Conservation (phyloP, 2,329 filamentous ascomycete genomes). For the Aspergillus sp. region DNA sequence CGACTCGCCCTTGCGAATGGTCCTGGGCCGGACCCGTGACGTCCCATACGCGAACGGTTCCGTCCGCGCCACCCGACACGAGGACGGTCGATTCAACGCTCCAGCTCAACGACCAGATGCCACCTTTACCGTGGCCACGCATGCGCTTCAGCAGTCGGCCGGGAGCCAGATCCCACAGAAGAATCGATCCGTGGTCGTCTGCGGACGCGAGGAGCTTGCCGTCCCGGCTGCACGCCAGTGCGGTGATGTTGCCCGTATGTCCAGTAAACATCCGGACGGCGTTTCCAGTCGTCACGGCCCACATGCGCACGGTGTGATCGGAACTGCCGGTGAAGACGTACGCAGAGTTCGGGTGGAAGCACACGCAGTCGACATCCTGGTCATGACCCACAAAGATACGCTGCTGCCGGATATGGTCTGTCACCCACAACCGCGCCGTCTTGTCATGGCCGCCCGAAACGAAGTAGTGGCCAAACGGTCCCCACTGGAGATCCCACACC, state of each 20-base stretch:
- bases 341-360: constrained; percentile 90
- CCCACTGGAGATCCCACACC: constrained; percentile 84
- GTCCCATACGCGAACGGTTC: constrained; percentile 93
- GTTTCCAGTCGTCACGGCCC: constrained; percentile 83
- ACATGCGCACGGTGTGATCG: constrained; percentile 96
- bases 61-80: constrained; percentile 85
- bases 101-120: constrained; percentile 91
- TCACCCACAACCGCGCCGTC: constrained; percentile 86
- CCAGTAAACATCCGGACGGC: constrained; percentile 91
- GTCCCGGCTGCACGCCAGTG: constrained; percentile 80
- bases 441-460: constrained; percentile 83
- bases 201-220: constrained; percentile 90
- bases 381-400: constrained; percentile 91
- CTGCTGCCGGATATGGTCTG: constrained; percentile 85
- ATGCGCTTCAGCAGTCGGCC: constrained; percentile 87
- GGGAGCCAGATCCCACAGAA: constrained; percentile 90
- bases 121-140: constrained; percentile 88
- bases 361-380: constrained; percentile 83
- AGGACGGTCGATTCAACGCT: constrained; percentile 89
- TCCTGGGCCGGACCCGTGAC: constrained; percentile 69
- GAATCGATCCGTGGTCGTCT: constrained; percentile 83
- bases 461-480: constrained; percentile 95
- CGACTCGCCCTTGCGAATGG: constrained; percentile 53
- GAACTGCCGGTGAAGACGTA: constrained; percentile 93
- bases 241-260: constrained; percentile 82